These are phyloP conservation scores for Neurospora sp. DNA, from an alignment of 2,329 filamentous ascomycete species.

Conservation along the genomic window DNA sequence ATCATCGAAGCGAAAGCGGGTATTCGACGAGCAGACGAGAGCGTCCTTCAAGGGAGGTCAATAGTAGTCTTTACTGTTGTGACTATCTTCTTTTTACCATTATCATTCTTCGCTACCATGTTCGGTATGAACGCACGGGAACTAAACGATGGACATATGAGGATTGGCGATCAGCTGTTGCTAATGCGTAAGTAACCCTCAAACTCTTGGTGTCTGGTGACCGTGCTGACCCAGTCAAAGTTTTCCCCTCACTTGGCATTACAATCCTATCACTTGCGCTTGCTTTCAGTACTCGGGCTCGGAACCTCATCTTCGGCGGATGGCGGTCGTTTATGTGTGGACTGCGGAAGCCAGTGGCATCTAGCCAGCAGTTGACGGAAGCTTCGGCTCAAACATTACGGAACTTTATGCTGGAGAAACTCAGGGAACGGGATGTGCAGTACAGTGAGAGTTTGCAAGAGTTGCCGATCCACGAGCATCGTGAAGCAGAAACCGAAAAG, in stretches of 20 bases:
- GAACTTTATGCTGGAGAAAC: slow-evolving; percentile 16
- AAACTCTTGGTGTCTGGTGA: no score
- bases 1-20: slow-evolving; percentile 25
- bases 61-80: slow-evolving; percentile 26
- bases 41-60: slow-evolving; percentile 21
- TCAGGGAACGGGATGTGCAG: slow-evolving; percentile 11
- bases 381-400: slow-evolving; percentile 11
- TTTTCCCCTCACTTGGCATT: slow-evolving; percentile 11
- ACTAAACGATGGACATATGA: slow-evolving; percentile 10
- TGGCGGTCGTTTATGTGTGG: slow-evolving; percentile 7
- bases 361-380: slow-evolving; percentile 3
- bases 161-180: slow-evolving; percentile 9
- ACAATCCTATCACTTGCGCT: slow-evolving; percentile 10
- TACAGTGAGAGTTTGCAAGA: not conserved
- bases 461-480: slow-evolving; percentile 9
- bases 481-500: not conserved
- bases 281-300: slow-evolving; percentile 13
- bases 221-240: not conserved
- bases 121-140: slow-evolving; percentile 30
- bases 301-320: slow-evolving; percentile 7
- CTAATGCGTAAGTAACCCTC: slow-evolving; percentile 13
- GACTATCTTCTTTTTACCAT: slow-evolving; percentile 27
- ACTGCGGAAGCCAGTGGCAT: not conserved
- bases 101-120: slow-evolving; percentile 27
- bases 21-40: slow-evolving; percentile 21